Conservation (phyloP, 139 green algal genomes). For the Desmodesmus armatus region DNA sequence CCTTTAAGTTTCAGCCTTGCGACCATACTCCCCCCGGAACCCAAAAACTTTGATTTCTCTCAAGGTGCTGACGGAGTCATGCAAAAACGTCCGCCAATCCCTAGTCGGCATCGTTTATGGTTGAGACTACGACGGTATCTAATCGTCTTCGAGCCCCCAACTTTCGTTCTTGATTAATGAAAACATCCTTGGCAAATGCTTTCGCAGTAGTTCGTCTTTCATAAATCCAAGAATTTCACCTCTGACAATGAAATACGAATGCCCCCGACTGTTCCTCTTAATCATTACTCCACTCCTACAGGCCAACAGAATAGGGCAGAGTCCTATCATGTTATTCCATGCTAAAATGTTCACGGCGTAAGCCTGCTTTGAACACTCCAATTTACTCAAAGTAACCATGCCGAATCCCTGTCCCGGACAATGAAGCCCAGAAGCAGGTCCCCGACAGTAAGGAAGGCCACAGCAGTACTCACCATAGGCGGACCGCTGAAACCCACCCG, state of each 20-base stretch:
- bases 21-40: too few species aligned
- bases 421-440: constrained; percentile 90
- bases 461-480: constrained; percentile 89
- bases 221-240: constrained; percentile 99
- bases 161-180: constrained; percentile 99
- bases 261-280: constrained; percentile 99
- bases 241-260: constrained; percentile 99
- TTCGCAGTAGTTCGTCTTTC: constrained; percentile 99
- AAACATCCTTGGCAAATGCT: constrained; percentile 99
- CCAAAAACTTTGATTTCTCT: too few species aligned
- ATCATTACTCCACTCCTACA: constrained; percentile 99
- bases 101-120: constrained; percentile 99
- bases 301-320: constrained; percentile 97
- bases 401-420: constrained; percentile 86
- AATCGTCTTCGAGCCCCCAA: constrained; percentile 99
- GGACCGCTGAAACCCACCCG: constrained; percentile 81
- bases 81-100: constrained; percentile 94
- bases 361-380: constrained; percentile 98
- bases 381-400: constrained; percentile 98
- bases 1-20: too few species aligned
- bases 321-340: constrained; percentile 99
- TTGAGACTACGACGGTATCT: constrained; percentile 99
- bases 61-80: too few species aligned
- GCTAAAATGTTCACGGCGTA: constrained; percentile 98
- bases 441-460: constrained; percentile 83